phyloP scores from a whole-genome alignment of 2,329 filamentous ascomycete genomes.

The Ophiostoma triangulosporum region DNA sequence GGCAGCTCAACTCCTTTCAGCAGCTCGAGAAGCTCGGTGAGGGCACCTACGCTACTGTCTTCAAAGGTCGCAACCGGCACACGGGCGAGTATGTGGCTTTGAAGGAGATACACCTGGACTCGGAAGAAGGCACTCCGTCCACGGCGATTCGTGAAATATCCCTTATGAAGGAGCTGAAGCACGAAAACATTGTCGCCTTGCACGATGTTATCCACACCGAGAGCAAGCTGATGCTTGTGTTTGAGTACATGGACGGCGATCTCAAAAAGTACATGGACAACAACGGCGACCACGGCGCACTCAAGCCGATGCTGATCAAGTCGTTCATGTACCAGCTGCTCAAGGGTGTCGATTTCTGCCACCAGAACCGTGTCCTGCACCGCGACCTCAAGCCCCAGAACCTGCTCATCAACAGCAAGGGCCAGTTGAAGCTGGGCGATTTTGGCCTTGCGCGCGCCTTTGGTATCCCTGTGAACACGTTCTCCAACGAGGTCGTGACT shows the following conservation, averaged over 20 bases:
- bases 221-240: slow-evolving; percentile 99
- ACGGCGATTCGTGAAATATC: slow-evolving; percentile 98
- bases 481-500: slow-evolving; percentile 95
- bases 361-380: slow-evolving; percentile 91
- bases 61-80: slow-evolving; percentile 90
- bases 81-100: slow-evolving; percentile 92
- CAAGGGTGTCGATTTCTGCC: slow-evolving; percentile 92
- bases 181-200: slow-evolving; percentile 93
- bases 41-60: slow-evolving; percentile 97
- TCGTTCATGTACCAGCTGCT: slow-evolving; percentile 98
- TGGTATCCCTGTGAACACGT: slow-evolving; percentile 94
- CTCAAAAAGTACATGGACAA: slow-evolving; percentile 98
- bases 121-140: slow-evolving; percentile 91
- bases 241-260: slow-evolving; percentile 98
- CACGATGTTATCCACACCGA: slow-evolving; percentile 99
- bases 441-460: slow-evolving; percentile 91
- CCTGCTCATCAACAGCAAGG: slow-evolving; percentile 84
- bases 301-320: slow-evolving; percentile 87
- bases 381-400: slow-evolving; percentile 95
- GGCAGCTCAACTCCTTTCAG: slow-evolving; percentile 94
- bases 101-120: slow-evolving; percentile 98
- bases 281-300: slow-evolving; percentile 72
- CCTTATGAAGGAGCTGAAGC: slow-evolving; percentile 98
- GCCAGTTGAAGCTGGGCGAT: slow-evolving; percentile 81
- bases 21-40: slow-evolving; percentile 98